Percentiles rank a stretch among this genome's conserved stretches.
Evolutionary conservation across 1,284 basidiomycete genomes (phyloP).

Genomic region (Boletus semigastroideus): DNA sequence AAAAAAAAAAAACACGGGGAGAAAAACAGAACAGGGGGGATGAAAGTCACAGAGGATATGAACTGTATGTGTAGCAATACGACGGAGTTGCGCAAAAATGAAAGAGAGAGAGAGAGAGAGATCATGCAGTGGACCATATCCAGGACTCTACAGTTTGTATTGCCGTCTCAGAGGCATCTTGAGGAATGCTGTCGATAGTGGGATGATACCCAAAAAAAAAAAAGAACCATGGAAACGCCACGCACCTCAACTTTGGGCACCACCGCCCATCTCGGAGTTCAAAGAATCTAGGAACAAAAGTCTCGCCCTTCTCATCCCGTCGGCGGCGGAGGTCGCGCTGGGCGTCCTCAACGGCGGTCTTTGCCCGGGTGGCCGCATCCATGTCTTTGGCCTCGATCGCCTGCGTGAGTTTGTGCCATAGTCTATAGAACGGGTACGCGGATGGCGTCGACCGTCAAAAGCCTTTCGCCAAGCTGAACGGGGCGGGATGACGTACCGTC

Average conservation of each 20-base stretch:
- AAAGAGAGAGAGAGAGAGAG: background rate
- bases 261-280: slow-evolving; percentile 74
- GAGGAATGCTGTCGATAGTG: slow-evolving; percentile 64
- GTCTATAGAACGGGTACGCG: slow-evolving; percentile 38
- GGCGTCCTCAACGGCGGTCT: slow-evolving; percentile 88
- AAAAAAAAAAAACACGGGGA: background rate
- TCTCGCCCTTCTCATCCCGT: slow-evolving; percentile 74
- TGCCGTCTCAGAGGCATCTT: slow-evolving; percentile 62
- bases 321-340: slow-evolving; percentile 82
- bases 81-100: background rate
- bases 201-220: too few species aligned
- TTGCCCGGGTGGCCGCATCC: slow-evolving; percentile 91
- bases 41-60: slow-evolving; percentile 12
- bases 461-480: background rate
- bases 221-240: slow-evolving; percentile 6
- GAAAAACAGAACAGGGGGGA: background rate
- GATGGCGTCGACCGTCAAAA: background rate
- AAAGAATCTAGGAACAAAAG: slow-evolving; percentile 79
- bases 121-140: slow-evolving; percentile 50
- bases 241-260: slow-evolving; percentile 77
- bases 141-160: slow-evolving; percentile 57
- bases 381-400: slow-evolving; percentile 91
- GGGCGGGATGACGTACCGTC: slow-evolving; percentile 50
- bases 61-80: slow-evolving; percentile 5
- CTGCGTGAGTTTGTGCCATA: slow-evolving; percentile 86